Evolutionary conservation across 331 rosid species (phyloP).

Genomic region (Stylosanthes scabra): DNA sequence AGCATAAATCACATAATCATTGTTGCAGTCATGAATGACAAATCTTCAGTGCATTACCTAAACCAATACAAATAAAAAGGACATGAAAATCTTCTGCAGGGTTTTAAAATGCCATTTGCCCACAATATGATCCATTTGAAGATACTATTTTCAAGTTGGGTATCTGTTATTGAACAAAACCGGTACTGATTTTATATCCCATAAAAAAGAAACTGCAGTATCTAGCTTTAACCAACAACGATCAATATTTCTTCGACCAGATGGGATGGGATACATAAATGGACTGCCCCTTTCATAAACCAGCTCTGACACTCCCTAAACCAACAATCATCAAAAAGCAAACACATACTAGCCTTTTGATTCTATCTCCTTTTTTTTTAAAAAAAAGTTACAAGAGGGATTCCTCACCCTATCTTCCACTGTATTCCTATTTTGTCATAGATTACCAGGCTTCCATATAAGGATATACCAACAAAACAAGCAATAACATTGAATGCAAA

Average conservation of each 20-base stretch:
- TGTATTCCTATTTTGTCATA: neutral
- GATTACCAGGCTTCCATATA: neutral
- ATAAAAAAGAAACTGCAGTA: conserved; percentile 4
- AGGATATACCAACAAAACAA: conserved; percentile 6
- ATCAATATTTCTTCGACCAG: neutral
- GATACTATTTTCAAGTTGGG: neutral
- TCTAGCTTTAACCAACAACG: conserved; percentile 10
- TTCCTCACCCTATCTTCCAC: neutral
- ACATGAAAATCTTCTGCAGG: neutral
- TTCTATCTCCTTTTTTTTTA: neutral
- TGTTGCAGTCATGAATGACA: neutral
- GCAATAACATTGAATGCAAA: neutral
- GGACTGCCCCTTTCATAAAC: neutral
- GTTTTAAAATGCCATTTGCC: conserved; percentile 9
- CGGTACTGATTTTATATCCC: neutral
- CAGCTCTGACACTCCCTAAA: neutral
- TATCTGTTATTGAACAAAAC: conserved; percentile 9
- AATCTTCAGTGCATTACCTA: neutral
- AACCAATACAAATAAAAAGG: neutral
- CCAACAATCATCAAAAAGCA: conserved; percentile 12
- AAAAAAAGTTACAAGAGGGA: neutral
- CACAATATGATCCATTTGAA: neutral
- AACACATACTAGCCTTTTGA: neutral
- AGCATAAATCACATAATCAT: neutral
- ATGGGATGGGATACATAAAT: too few relatives aligned